phyloP scores from a whole-genome alignment of 73 alveolate genomes.

The Diophrys sp. region DNA sequence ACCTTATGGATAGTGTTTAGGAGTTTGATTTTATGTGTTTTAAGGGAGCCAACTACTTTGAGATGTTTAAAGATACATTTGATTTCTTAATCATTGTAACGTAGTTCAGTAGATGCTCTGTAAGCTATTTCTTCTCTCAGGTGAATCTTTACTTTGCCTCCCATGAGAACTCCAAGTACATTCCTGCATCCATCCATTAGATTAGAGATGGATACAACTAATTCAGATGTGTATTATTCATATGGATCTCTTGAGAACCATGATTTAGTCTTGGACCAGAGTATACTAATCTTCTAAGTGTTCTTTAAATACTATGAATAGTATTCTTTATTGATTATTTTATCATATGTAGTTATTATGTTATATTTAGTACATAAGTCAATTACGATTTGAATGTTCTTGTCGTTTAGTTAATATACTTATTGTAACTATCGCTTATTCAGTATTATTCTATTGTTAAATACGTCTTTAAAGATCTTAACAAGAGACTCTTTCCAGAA shows the following conservation, averaged over 20 bases:
- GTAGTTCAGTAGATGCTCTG: background rate
- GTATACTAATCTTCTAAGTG: background rate
- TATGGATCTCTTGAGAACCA: background rate
- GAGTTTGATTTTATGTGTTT: background rate
- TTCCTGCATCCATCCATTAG: background rate
- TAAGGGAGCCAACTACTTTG: background rate
- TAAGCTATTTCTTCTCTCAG: background rate
- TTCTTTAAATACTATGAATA: background rate
- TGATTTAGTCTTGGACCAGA: background rate
- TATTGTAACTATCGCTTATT: too few relatives aligned
- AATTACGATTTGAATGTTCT: background rate
- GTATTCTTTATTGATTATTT: background rate
- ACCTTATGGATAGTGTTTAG: background rate
- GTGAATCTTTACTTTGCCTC: background rate
- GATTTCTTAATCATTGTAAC: background rate
- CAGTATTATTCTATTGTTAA: too few relatives aligned
- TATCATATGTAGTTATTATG: background rate
- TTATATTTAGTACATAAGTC: background rate
- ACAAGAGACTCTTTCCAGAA: too few relatives aligned
- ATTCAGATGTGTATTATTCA: background rate
- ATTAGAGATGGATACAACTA: background rate
- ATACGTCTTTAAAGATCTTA: too few relatives aligned
- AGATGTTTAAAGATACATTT: background rate
- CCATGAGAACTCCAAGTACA: background rate
- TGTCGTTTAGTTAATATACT: background rate